Base-by-base conservation (phyloP, 1,139 yeast genomes). In the Hanseniaspora sp. region DNA sequence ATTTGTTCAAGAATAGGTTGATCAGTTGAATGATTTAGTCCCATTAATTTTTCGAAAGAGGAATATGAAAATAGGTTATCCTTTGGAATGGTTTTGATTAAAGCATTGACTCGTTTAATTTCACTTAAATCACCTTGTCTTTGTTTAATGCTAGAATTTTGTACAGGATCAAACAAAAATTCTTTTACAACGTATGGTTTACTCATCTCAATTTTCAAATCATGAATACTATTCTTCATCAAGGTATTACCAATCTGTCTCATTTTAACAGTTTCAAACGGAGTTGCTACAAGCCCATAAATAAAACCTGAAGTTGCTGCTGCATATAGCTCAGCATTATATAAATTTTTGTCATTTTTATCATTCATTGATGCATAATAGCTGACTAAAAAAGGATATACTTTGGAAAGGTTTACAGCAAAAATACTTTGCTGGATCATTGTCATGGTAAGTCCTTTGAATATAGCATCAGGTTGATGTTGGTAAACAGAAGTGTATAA, bases 191-290 rank as follows among this genome's bases (percentile, higher is more conserved):
- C 18, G 38, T 30, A 51, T 35, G 52, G 49, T 5, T 39, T 18
- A 13, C 28, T 18, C 7, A 12, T 34, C 12, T n/a, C 35, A n/a
- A 39, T 6, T 15, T 54, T 40, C 33, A 48, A 40, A n/a, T 41
- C 52, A 11, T 46, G 17, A 56, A 58, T 61, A 33, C 53, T 51
- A 38, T 55, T 48, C 34, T 51, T 54, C 48, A 59, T 53, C 13
- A 48, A 45, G 18, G 60, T 59, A 61, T 72, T 60, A 5, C 72
- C 73, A 58, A 90, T 82, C 90, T 87, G 82, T n/a, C 86, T 77
- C 6, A 86, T 82, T 66, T 90, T 88, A 60, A 88, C 76, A 64
- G 82, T 86, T 64, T 92, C 98, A 68, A 92, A 90, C 0, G 98
- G 98, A 23, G 90, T 85, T 31, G 90, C 78, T 73, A 88, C 77